Evolutionary conservation across 1,139 yeast species (phyloP), one percentile per base, ranked within the genome.

Genomic region (Hanseniaspora uvarum): DNA sequence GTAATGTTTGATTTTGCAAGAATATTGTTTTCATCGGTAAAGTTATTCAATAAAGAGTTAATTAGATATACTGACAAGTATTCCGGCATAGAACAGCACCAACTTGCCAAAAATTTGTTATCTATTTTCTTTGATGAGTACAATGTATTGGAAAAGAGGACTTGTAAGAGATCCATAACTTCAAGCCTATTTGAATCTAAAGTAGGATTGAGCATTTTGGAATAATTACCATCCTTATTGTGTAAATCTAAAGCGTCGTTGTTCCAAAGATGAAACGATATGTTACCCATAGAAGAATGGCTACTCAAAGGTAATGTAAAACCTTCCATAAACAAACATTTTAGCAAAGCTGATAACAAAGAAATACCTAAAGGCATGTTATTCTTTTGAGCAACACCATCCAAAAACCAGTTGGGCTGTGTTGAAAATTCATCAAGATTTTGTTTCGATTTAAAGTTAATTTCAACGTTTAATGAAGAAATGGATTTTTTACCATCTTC

Each of bases 101-200:
- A 66, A 23, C 77, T 71, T 0, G 86, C 75, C 47, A 83, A 64
- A 64, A 79, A 85, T 49, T 71, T 24, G 83, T 80, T 1, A 18
- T 53, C 56, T 4, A 49, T 53, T 33, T 53, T 53, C 24, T 10
- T 21, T 1, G 69, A 61, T 3, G 65, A 66, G 63, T 86, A 88
- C 50, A 88, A 65, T 11, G 82, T 73, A 49, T 74, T 76, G 0
- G 95, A 83, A 24, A 78, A 72, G n/a, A 89, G 67, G 0, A 83
- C 73, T 6, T 85, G 61, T 11, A 89, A 57, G 12, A 87, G 68
- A 54, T 83, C 72, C 43, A 92, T 62, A 2, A 86, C 70, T 59
- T 86, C 94, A 4, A 80, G 66, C 59, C 95, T 74, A 64, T 85
- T 80, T 30, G 80, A 68, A 58, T 86, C 94, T 43, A 79, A 62